These are phyloP conservation scores for Coniochaeta sp. DNA, from an alignment of 2,329 filamentous ascomycete genomes.

Conservation along the genomic window DNA sequence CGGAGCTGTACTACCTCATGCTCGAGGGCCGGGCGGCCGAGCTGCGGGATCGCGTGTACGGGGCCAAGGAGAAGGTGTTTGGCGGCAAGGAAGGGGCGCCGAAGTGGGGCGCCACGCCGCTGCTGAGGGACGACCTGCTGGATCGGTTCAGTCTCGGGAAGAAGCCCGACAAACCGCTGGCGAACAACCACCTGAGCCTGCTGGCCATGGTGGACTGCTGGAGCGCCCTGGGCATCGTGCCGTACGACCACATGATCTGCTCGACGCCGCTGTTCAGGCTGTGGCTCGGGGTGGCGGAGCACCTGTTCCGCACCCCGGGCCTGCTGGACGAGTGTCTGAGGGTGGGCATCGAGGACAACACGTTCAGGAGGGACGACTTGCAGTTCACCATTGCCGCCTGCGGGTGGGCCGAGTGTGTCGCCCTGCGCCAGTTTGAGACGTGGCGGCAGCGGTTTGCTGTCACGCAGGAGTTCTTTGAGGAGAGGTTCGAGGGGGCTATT, in stretches of 20 bases:
- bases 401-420: slow-evolving; percentile 92
- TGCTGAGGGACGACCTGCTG: slow-evolving; percentile 77
- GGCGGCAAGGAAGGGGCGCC: slow-evolving; percentile 58
- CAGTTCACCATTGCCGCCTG: slow-evolving; percentile 97
- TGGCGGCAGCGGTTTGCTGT: slow-evolving; percentile 87
- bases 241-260: slow-evolving; percentile 99
- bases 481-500: slow-evolving; percentile 79
- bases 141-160: slow-evolving; percentile 82
- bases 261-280: slow-evolving; percentile 95
- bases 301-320: slow-evolving; percentile 76
- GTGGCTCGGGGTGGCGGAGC: slow-evolving; percentile 95
- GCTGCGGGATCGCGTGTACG: slow-evolving; percentile 62
- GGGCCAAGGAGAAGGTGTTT: slow-evolving; percentile 64
- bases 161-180: slow-evolving; percentile 44
- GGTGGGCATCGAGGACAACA: slow-evolving; percentile 81
- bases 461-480: slow-evolving; percentile 87
- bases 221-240: slow-evolving; percentile 87
- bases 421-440: slow-evolving; percentile 83
- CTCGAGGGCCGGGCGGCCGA: slow-evolving; percentile 73
- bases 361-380: slow-evolving; percentile 89
- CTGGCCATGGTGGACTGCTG: slow-evolving; percentile 98
- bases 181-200: slow-evolving; percentile 89
- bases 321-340: slow-evolving; percentile 79
- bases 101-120: slow-evolving; percentile 52
- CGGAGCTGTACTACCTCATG: slow-evolving; percentile 95